Evolutionary conservation across 2,329 filamentous ascomycete species (phyloP), one percentile per base, ranked within the genome.

Genomic region (Fusarium sp.): DNA sequence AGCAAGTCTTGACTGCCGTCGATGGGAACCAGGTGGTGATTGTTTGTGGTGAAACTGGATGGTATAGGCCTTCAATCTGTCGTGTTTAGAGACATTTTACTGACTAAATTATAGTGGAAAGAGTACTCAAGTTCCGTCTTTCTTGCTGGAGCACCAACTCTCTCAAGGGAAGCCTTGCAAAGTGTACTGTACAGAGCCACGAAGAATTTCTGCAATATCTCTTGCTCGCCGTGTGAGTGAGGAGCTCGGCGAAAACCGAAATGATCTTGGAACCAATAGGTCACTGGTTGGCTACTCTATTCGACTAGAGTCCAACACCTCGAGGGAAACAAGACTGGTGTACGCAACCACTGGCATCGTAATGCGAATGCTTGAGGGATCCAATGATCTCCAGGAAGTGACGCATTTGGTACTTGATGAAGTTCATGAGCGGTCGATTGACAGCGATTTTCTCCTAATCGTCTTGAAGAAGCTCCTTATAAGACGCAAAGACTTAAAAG

Each of bases 381-480:
- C 93, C 0, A 92, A 93, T 68, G 92, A 97, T 57, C 87, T 99
- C 42, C 88, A 89, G 59, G 95, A 98, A 68, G 91, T 99, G 53
- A 97, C 95, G 1, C 96, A 98, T 81, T 83, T 99, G 63, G 90
- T 99, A 44, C 89, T 99, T n/a, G 96, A 99, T 76, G 96, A 99
- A 80, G 95, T 98, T 4, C 96, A 99, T 76, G 96, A 99, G 79
- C 90, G 95, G 66, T 93, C 93, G 15, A 98, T 99, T 72, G 96
- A 99, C 77, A 97, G 94, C 58, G 96, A 99, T 78, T 98, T 99
- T 77, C 84, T 99, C 33, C 85, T 99, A 18, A 96, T 99, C 71
- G 92, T 98, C 2, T 86, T 99, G 50, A 93, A 93, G 76, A 92
- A 94, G 66, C 84, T 99, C 6, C 87, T 98, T 81, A 78, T 87